These are phyloP conservation scores for Cantharellus anzutake DNA, from an alignment of 768 basidiomycete species.

Conservation along the genomic window DNA sequence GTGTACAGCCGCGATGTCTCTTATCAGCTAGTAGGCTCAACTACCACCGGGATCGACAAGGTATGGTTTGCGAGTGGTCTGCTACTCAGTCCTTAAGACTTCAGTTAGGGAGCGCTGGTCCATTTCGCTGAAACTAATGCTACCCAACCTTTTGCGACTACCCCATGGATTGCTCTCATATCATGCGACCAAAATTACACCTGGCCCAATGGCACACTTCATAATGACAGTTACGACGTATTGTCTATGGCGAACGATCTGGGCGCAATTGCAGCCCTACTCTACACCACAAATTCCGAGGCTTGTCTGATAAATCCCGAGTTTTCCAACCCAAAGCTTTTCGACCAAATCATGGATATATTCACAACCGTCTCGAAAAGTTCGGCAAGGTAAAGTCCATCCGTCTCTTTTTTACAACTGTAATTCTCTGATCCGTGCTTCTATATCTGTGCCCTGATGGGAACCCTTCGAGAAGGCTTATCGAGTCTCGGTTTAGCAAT, in stretches of 20 bases:
- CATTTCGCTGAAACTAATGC: slow-evolving; percentile 51
- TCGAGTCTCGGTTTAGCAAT: slow-evolving; percentile 34
- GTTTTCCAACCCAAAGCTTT: slow-evolving; percentile 41
- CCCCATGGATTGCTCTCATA: slow-evolving; percentile 85
- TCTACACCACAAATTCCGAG: slow-evolving; percentile 55
- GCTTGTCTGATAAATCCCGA: slow-evolving; percentile 59
- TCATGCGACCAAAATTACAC: slow-evolving; percentile 68
- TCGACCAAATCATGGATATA: slow-evolving; percentile 57
- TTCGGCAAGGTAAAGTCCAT: slow-evolving; percentile 28
- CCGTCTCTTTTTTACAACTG: background rate
- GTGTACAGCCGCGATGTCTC: background rate
- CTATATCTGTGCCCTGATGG: background rate
- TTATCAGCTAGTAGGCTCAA: slow-evolving; percentile 31
- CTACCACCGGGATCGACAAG: slow-evolving; percentile 32
- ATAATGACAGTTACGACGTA: slow-evolving; percentile 32
- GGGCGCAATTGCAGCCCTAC: slow-evolving; percentile 26
- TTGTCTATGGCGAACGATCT: slow-evolving; percentile 46
- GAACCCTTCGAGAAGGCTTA: slow-evolving; percentile 19
- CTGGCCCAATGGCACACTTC: slow-evolving; percentile 21
- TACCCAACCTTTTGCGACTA: slow-evolving; percentile 20
- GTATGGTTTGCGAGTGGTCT: slow-evolving; percentile 19
- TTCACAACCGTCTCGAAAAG: slow-evolving; percentile 50
- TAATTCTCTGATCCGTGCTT: background rate
- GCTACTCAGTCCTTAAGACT: background rate
- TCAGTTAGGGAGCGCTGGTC: slow-evolving; percentile 54